Conservation (phyloP, 306 rosid species). For the Pyrus bretschneideri region DNA sequence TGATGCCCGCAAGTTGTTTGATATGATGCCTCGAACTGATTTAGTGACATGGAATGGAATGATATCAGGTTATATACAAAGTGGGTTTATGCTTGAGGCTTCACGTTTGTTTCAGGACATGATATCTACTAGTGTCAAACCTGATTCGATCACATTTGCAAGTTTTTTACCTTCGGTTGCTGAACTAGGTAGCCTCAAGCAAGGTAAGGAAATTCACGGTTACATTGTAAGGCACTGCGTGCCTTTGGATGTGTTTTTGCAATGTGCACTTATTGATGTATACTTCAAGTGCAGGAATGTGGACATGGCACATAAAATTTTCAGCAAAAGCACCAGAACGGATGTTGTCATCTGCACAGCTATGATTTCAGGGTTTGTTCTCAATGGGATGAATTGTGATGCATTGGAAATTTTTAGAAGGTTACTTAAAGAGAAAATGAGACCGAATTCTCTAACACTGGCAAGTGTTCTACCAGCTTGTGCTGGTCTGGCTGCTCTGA, state of each 20-base stretch:
- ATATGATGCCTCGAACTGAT: slow-evolving; percentile 18
- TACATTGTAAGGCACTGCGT: slow-evolving; percentile 10
- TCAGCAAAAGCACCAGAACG: neutral
- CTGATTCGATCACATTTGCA: slow-evolving; percentile 15
- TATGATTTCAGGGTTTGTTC: slow-evolving; percentile 68
- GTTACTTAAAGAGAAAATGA: slow-evolving; percentile 49
- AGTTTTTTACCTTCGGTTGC: slow-evolving; percentile 18
- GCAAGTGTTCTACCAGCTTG: slow-evolving; percentile 73
- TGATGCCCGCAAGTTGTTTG: slow-evolving; percentile 9
- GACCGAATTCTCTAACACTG: slow-evolving; percentile 56
- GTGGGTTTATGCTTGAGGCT: slow-evolving; percentile 23
- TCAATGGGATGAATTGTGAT: slow-evolving; percentile 46
- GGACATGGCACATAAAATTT: neutral
- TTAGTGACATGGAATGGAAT: slow-evolving; percentile 26
- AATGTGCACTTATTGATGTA: slow-evolving; percentile 17
- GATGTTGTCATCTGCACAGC: slow-evolving; percentile 67
- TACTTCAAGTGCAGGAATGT: slow-evolving; percentile 17
- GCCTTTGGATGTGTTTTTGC: slow-evolving; percentile 11
- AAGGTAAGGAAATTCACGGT: slow-evolving; percentile 20
- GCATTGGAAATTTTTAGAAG: slow-evolving; percentile 56
- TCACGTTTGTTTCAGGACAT: slow-evolving; percentile 5
- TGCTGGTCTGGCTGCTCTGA: slow-evolving; percentile 55
- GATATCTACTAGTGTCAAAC: slow-evolving; percentile 11
- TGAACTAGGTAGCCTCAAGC: neutral
- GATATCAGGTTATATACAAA: slow-evolving; percentile 19